Evolutionary conservation across 2,329 filamentous ascomycete species (phyloP).

Genomic region (Nigrospora osmanthi): DNA sequence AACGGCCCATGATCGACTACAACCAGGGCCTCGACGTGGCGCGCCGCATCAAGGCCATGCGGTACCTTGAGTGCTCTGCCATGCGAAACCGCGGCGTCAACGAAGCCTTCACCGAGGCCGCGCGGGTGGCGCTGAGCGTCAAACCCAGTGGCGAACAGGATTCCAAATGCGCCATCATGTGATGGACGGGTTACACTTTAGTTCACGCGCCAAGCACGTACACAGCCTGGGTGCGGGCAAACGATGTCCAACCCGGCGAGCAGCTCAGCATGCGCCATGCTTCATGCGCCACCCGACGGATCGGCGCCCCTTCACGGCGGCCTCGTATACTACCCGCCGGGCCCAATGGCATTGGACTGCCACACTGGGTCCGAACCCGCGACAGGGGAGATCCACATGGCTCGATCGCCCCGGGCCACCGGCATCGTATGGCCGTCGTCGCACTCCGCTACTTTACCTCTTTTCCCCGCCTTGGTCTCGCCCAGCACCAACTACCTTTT

Average conservation of each 20-base stretch:
- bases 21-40: constrained; percentile 88
- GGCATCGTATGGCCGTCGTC: not conserved
- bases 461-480: not conserved
- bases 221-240: not conserved
- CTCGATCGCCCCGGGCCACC: not conserved
- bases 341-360: not conserved
- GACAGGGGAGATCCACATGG: not conserved
- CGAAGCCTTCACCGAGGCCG: constrained; percentile 96
- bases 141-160: constrained; percentile 55
- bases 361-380: not conserved
- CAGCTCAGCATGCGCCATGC: not conserved
- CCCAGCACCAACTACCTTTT: not conserved
- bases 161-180: constrained; percentile 55
- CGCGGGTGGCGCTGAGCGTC: constrained; percentile 78
- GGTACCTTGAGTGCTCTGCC: constrained; percentile 96
- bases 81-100: constrained; percentile 98
- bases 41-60: constrained; percentile 80
- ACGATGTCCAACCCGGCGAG: not conserved
- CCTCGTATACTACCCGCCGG: too few relatives aligned
- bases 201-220: not conserved
- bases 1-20: constrained; percentile 76
- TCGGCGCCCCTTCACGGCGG: too few relatives aligned
- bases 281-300: too few relatives aligned
- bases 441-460: not conserved
- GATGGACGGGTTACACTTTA: not conserved